These are phyloP conservation scores for Letharia columbiana DNA, from an alignment of 495 filamentous ascomycete species.

Conservation along the genomic window DNA sequence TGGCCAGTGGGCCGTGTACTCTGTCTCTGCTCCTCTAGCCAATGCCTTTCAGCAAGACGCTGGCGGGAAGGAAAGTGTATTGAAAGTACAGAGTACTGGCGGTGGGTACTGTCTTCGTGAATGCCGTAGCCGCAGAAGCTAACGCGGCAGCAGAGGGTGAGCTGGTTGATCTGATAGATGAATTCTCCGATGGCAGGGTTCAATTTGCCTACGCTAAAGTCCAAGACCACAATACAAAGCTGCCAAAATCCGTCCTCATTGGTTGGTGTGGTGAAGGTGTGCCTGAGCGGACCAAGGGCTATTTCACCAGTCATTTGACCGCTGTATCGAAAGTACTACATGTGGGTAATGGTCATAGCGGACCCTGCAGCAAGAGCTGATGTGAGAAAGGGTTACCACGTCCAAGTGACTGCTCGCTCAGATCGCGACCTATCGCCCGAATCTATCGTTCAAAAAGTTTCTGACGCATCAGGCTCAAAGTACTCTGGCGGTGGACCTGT, in stretches of 20 bases:
- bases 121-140: conserved; percentile 7
- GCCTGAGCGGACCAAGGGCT: conserved; percentile 95
- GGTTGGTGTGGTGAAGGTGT: conserved; percentile 98
- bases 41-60: conserved; percentile 82
- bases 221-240: conserved; percentile 82
- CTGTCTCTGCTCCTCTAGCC: conserved; percentile 79
- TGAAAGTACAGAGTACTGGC: conserved; percentile 89
- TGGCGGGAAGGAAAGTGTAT: conserved; percentile 77
- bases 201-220: conserved; percentile 97
- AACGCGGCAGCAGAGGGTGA: conserved; percentile 63
- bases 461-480: conserved; percentile 90
- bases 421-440: conserved; percentile 81
- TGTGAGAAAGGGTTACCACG: conserved; percentile 70
- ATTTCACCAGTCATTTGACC: conserved; percentile 89
- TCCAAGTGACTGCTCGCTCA: conserved; percentile 90
- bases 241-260: conserved; percentile 90
- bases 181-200: conserved; percentile 91
- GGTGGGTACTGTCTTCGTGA: conserved; percentile 43
- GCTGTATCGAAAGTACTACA: conserved; percentile 85
- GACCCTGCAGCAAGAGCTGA: background rate
- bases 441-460: conserved; percentile 84
- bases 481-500: conserved; percentile 57
- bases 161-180: conserved; percentile 86
- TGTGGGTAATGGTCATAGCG: conserved; percentile 36
- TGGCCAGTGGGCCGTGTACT: conserved; percentile 84